Evolutionary conservation across 257 asterid genomes (phyloP), one percentile per base, ranked within the genome.

Genomic region (Hygrophila difformis): DNA sequence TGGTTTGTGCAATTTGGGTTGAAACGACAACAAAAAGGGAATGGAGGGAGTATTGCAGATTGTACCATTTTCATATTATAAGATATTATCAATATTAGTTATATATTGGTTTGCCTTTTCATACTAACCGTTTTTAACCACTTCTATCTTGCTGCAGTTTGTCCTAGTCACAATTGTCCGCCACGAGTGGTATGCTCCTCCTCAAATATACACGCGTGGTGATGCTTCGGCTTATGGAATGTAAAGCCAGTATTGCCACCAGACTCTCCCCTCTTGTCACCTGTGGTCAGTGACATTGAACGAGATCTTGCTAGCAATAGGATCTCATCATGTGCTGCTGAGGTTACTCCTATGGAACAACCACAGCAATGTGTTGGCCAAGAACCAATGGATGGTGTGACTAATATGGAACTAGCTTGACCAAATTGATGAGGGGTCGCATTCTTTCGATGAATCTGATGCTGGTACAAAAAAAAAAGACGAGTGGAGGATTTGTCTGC

Each of bases 131-230:
- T n/a, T 26, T 26, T 62, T 24, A 17, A 7, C n/a, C n/a, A 16
- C 21, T 21, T 16, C 28, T 56, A 41, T 33, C 52, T 74, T 58
- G 51, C 13, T 73, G 73, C 96, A 91, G 99, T 86, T 96, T 68
- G 99, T 83, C 58, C 82, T 91, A 58, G 95, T 91, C 64, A 86
- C 99, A 37, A 65, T 91, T 55, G 99, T 86, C 52, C 89, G 96
- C 53, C 96, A 86, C 62, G 96, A 91, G 66, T 91, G 99, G 99
- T 86, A 91, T 73, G 95, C 99, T 33, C 77, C 84, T 50, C 96
- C 99, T 46, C 93, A 74, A 51, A 66, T 80, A 62, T 91, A 82
- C 61, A 76, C 84, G 33, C 99, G 97, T 36, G 64, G 82, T 67
- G 99, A 86, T 65, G 59, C 72, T 62, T 72, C 99, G 99, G 99